phyloP scores from a whole-genome alignment of 495 filamentous ascomycete species.

The Penicillium riverlandense region DNA sequence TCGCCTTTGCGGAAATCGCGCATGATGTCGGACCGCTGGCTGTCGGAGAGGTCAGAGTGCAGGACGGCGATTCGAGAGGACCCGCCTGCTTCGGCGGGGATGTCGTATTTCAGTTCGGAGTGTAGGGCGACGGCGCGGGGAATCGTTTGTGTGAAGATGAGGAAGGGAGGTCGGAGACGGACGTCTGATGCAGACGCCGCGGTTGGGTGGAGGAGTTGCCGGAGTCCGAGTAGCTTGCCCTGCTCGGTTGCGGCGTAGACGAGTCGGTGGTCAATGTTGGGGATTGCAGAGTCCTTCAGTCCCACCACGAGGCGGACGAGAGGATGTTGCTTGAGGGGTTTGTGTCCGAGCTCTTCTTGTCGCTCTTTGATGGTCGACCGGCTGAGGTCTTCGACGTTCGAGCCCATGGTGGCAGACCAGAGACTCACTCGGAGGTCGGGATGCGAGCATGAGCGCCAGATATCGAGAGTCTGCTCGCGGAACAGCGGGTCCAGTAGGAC shows the following conservation, averaged over 20 bases:
- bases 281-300: slow-evolving; percentile 88
- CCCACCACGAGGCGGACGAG: slow-evolving; percentile 85
- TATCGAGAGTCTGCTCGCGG: slow-evolving; percentile 76
- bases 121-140: slow-evolving; percentile 80
- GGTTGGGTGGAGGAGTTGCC: slow-evolving; percentile 82
- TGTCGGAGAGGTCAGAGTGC: slow-evolving; percentile 77
- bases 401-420: slow-evolving; percentile 97
- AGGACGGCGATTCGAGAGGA: slow-evolving; percentile 82
- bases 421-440: slow-evolving; percentile 62
- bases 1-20: slow-evolving; percentile 84
- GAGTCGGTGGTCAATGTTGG: slow-evolving; percentile 82
- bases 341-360: slow-evolving; percentile 14
- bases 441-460: slow-evolving; percentile 73
- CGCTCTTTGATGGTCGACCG: slow-evolving; percentile 52
- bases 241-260: slow-evolving; percentile 87
- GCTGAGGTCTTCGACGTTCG: slow-evolving; percentile 76
- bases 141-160: slow-evolving; percentile 94
- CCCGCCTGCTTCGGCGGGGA: slow-evolving; percentile 79
- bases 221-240: slow-evolving; percentile 86
- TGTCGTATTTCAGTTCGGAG: slow-evolving; percentile 89
- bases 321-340: slow-evolving; percentile 26
- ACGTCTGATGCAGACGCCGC: slow-evolving; percentile 48
- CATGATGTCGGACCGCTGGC: slow-evolving; percentile 71
- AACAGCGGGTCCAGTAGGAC: slow-evolving; percentile 89
- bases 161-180: slow-evolving; percentile 74